Percentiles rank a stretch among this genome's conserved stretches.
phyloP scores from a whole-genome alignment of 805 yeast species.

The Pichia manshurica region DNA sequence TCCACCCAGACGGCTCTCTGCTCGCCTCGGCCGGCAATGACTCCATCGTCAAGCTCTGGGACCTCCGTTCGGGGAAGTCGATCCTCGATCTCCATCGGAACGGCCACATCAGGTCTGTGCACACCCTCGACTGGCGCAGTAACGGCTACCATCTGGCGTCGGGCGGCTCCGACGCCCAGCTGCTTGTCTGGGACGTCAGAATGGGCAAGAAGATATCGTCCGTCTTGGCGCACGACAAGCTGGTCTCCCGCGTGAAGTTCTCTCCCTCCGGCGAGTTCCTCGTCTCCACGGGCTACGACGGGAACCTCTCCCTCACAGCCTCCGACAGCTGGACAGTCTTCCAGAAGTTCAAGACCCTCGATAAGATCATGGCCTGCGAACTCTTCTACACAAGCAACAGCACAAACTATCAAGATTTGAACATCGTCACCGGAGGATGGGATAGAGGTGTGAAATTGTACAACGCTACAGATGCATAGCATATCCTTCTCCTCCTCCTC shows the following conservation, averaged over 20 bases:
- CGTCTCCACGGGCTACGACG: constrained; percentile 68
- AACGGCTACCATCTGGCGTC: constrained; percentile 75
- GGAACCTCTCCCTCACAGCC: constrained; percentile 54
- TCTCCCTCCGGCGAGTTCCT: constrained; percentile 40
- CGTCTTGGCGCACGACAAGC: constrained; percentile 69
- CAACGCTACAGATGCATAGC: constrained; percentile 6
- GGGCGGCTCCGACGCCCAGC: constrained; percentile 76
- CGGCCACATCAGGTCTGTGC: constrained; percentile 70
- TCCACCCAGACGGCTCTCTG: constrained; percentile 76
- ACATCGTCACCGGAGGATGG: constrained; percentile 71
- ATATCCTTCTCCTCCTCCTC: neutral
- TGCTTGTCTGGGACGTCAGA: constrained; percentile 85
- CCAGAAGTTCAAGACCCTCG: constrained; percentile 50
- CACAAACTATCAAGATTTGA: constrained; percentile 29
- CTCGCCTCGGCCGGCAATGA: constrained; percentile 76
- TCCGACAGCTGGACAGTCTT: constrained; percentile 65
- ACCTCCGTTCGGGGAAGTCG: constrained; percentile 68
- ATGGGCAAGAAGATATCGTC: constrained; percentile 31
- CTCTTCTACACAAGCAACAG: constrained; percentile 27
- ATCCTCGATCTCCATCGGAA: constrained; percentile 41
- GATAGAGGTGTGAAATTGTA: constrained; percentile 65
- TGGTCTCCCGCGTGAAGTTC: constrained; percentile 63
- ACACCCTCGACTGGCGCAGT: constrained; percentile 65
- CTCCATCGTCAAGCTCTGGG: constrained; percentile 74
- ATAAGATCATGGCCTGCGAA: constrained; percentile 70